These are phyloP conservation scores for Discostella pseudostelligera DNA, from an alignment of 108 stramenopile genomes.

Conservation along the genomic window DNA sequence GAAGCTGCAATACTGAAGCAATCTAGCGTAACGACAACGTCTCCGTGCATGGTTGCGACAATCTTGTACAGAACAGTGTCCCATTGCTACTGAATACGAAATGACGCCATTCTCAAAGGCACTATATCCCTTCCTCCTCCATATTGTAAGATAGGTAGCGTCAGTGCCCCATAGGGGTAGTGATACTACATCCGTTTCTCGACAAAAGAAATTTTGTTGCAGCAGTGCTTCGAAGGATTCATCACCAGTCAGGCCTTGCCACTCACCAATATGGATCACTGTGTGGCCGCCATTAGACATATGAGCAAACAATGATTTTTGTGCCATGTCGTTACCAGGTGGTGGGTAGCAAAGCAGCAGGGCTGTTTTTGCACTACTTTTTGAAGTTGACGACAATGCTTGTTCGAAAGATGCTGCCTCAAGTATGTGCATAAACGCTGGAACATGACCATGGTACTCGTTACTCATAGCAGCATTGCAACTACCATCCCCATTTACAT, in stretches of 20 bases:
- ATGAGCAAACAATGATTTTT: conserved; percentile 14
- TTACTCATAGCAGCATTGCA: background rate
- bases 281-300: conserved; percentile 20
- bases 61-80: conserved; percentile 24
- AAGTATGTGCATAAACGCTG: conserved; percentile 26
- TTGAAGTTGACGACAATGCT: conserved; percentile 9
- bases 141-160: conserved; percentile 45
- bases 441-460: conserved; percentile 38
- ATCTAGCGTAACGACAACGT: conserved; percentile 39
- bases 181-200: conserved; percentile 8
- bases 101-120: background rate
- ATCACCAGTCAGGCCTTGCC: conserved; percentile 44
- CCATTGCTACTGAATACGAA: conserved; percentile 22
- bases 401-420: conserved; percentile 18
- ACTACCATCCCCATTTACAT: conserved; percentile 9
- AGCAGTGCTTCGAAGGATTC: conserved; percentile 24
- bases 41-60: conserved; percentile 23
- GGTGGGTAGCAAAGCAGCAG: conserved; percentile 46
- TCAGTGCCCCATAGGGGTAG: conserved; percentile 46
- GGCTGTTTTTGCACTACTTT: conserved; percentile 1
- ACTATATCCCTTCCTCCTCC: conserved; percentile 19
- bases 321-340: conserved; percentile 39
- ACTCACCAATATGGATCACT: conserved; percentile 44
- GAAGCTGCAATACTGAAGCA: conserved; percentile 35
- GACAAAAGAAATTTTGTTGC: conserved; percentile 20